These are phyloP conservation scores for Tieghemostelium lacteum DNA, from an alignment of 78 protist genomes.

Conservation along the genomic window DNA sequence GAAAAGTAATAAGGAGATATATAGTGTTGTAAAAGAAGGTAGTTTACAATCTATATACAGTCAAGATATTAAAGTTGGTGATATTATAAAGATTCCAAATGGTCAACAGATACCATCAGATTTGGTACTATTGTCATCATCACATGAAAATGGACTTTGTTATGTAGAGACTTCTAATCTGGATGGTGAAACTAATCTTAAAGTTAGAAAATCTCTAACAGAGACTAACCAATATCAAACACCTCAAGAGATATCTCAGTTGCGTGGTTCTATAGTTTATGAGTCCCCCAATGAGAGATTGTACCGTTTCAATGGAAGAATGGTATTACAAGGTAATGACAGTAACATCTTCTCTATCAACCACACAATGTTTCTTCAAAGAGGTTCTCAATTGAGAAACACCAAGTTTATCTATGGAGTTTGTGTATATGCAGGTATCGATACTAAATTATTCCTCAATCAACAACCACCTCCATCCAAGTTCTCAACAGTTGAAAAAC, in stretches of 20 bases:
- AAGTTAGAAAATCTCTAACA: conserved; percentile 42
- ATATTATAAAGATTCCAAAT: conserved; percentile 65
- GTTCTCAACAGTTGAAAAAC: conserved; percentile 78
- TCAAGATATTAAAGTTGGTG: conserved; percentile 74
- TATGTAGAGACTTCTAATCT: conserved; percentile 82
- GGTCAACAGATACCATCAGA: conserved; percentile 81
- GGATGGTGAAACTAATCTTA: conserved; percentile 83
- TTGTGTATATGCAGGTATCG: conserved; percentile 74
- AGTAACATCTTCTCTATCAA: conserved; percentile 34
- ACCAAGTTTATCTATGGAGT: conserved; percentile 70
- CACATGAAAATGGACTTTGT: conserved; percentile 72
- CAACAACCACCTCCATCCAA: conserved; percentile 87
- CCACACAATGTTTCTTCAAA: conserved; percentile 69
- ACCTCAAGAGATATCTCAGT: conserved; percentile 32
- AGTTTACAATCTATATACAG: conserved; percentile 36
- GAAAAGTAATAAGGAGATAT: conserved; percentile 47
- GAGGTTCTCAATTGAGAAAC: conserved; percentile 78
- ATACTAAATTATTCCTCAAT: conserved; percentile 76
- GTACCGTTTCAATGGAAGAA: conserved; percentile 75
- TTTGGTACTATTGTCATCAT: conserved; percentile 35
- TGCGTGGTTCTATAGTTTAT: conserved; percentile 64
- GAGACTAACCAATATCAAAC: conserved; percentile 34
- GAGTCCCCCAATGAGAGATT: conserved; percentile 76
- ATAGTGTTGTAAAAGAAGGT: conserved; percentile 22
- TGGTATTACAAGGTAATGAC: conserved; percentile 48